Base-by-base conservation (phyloP, 2,329 filamentous ascomycete genomes). In the Ophiocordyceps unilateralis region DNA sequence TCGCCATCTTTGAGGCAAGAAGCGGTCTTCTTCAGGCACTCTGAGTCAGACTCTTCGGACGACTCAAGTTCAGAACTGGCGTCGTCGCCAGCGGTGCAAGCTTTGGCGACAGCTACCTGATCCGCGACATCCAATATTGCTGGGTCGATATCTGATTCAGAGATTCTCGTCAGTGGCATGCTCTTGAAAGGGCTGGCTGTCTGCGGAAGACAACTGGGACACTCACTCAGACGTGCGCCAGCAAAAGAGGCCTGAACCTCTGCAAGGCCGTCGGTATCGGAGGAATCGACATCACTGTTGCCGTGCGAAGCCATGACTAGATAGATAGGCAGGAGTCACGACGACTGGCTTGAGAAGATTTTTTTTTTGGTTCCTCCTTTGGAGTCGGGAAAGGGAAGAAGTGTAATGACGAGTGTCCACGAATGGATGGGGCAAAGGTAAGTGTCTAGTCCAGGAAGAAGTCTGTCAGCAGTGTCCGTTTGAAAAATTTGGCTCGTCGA, bases 11-110 rank as follows among this genome's bases (percentile, higher is more conserved):
- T 22, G n/a, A 43, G 24, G 11, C 42, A 41, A 2, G 32, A 8
- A 7, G 20, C n/a, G n/a, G n/a, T n/a, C 4, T 46, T 28, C 19
- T 46, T 46, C 22, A 44, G 40, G n/a, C 43, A 44, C 23, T 8
- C 10, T 4, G 22, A 14, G 15, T 23, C 21, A 24, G 34, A 42
- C 2, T 12, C 4, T 5, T 38, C 21, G 4, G 30, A 34, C 11
- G 36, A 38, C 4, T 15, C 12, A 15, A 19, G 10, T 10, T 21
- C 36, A 38, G 11, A 12, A 19, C 36, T 21, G 9, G 17, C 5
- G 32, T 7, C 17, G 32, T 9, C 32, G 32, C 15, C 32, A 34
- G 15, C 32, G 15, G 2, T 17, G 32, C 15, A 2, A 34, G 15
- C 32, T 8, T 34, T 17, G 15, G n/a, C 15, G 17, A 15, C 15